phyloP scores from a whole-genome alignment of 495 filamentous ascomycete genomes.

The Aspergillus asperescens region DNA sequence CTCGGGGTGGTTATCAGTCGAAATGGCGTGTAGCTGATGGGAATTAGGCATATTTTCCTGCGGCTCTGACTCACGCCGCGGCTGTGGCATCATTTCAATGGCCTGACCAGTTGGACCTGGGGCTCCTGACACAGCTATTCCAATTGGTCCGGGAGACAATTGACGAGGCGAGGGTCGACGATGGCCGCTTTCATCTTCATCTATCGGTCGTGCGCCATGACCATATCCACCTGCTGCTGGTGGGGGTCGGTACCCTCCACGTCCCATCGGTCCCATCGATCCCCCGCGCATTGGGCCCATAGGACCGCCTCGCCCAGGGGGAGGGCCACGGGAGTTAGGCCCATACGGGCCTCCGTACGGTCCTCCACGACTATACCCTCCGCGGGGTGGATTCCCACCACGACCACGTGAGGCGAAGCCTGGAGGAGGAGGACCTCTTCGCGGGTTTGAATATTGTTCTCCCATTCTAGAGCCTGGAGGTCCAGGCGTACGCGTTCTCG shows the following conservation, averaged over 20 bases:
- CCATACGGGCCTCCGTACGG: slow-evolving; percentile 34
- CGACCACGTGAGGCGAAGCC: slow-evolving; percentile 52
- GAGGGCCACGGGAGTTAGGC: slow-evolving; percentile 35
- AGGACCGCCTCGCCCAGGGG: slow-evolving; percentile 28
- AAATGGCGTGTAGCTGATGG: slow-evolving; percentile 53
- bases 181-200: slow-evolving; percentile 30
- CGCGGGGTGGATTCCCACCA: slow-evolving; percentile 49
- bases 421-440: slow-evolving; percentile 45
- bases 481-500: slow-evolving; percentile 33
- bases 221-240: slow-evolving; percentile 50
- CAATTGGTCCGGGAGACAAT: slow-evolving; percentile 56
- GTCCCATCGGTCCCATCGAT: slow-evolving; percentile 36
- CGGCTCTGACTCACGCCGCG: slow-evolving; percentile 41
- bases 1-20: slow-evolving; percentile 24
- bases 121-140: slow-evolving; percentile 48
- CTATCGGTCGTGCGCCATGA: slow-evolving; percentile 27
- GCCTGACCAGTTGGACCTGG: slow-evolving; percentile 60
- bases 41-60: slow-evolving; percentile 59
- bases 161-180: slow-evolving; percentile 31
- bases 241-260: slow-evolving; percentile 47
- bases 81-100: slow-evolving; percentile 68
- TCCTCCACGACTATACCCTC: slow-evolving; percentile 55
- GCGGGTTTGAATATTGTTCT: slow-evolving; percentile 53
- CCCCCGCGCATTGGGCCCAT: slow-evolving; percentile 36
- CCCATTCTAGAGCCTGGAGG: slow-evolving; percentile 48